phyloP scores from a whole-genome alignment of 495 filamentous ascomycete genomes.

The Penicillium dipodomyicola region DNA sequence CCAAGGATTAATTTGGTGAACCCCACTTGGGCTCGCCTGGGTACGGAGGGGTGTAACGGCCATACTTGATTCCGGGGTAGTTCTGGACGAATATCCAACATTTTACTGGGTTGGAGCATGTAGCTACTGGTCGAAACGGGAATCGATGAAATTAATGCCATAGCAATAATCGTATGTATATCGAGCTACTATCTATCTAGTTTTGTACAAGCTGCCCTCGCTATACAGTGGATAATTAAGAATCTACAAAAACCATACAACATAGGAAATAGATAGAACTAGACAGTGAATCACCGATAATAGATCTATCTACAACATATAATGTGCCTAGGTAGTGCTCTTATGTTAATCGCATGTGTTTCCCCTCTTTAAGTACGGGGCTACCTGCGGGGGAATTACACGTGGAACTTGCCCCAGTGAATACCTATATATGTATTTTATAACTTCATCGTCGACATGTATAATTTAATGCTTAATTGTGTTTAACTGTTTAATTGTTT shows the following conservation, averaged over 20 bases:
- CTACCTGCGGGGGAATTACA: not conserved
- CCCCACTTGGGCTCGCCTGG: slow-evolving; percentile 29
- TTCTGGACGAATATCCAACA: not conserved
- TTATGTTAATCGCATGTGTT: no score
- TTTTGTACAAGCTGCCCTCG: not conserved
- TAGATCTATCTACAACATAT: not conserved
- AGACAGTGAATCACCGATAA: not conserved
- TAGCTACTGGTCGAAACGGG: not conserved
- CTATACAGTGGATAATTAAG: not conserved
- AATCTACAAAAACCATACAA: not conserved
- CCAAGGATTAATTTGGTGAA: slow-evolving; percentile 10
- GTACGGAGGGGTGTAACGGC: not conserved
- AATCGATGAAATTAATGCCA: not conserved
- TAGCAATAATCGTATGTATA: not conserved
- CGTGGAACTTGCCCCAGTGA: not conserved
- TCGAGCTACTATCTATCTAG: not conserved
- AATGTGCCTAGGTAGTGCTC: not conserved
- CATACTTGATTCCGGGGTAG: not conserved
- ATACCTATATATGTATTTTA: no score
- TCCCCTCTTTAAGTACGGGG: no score
- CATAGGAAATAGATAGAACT: not conserved
- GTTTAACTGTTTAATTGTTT: no score
- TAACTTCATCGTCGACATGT: no score
- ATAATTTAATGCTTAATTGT: no score
- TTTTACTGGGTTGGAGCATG: not conserved